Evolutionary conservation across 192 early-diverging fungal species (phyloP).

Genomic region (Chytriomyces sp.): DNA sequence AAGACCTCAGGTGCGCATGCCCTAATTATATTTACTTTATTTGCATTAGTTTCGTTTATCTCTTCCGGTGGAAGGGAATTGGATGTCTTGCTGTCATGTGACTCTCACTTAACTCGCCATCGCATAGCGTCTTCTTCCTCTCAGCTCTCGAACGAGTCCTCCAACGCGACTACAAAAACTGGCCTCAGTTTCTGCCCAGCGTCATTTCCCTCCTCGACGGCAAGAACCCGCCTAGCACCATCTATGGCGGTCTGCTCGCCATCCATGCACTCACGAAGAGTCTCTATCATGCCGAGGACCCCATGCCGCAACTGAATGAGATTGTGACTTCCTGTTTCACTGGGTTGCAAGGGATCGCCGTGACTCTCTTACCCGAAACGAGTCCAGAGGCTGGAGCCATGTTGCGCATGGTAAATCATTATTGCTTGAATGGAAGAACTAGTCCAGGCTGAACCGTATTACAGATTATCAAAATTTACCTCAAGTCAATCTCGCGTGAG

Average conservation of each 20-base stretch:
- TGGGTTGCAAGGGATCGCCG: slow-evolving; percentile 74
- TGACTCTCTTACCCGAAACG: slow-evolving; percentile 59
- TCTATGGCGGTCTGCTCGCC: slow-evolving; percentile 78
- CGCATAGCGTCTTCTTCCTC: slow-evolving; percentile 64
- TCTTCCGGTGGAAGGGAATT: slow-evolving; percentile 5
- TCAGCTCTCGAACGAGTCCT: slow-evolving; percentile 78
- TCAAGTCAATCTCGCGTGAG: slow-evolving; percentile 63
- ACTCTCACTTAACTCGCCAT: background rate
- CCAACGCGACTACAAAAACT: slow-evolving; percentile 72
- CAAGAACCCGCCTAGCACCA: slow-evolving; percentile 58
- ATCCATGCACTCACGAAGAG: slow-evolving; percentile 79
- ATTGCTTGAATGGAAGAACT: no score
- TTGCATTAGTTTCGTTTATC: background rate
- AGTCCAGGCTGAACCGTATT: no score
- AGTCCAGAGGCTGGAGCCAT: slow-evolving; percentile 71
- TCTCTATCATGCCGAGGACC: slow-evolving; percentile 64
- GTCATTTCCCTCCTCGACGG: slow-evolving; percentile 65
- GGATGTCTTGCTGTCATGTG: background rate
- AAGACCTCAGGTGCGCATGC: slow-evolving; percentile 62
- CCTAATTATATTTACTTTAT: slow-evolving; percentile 28
- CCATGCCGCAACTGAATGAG: slow-evolving; percentile 39
- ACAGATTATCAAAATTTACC: slow-evolving; percentile 77
- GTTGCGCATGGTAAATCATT: slow-evolving; percentile 20
- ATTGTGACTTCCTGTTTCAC: slow-evolving; percentile 79
- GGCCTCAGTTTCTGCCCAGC: slow-evolving; percentile 75